Conservation (phyloP, 176 grass and related monocot genomes). For the Olyra latifolia region DNA sequence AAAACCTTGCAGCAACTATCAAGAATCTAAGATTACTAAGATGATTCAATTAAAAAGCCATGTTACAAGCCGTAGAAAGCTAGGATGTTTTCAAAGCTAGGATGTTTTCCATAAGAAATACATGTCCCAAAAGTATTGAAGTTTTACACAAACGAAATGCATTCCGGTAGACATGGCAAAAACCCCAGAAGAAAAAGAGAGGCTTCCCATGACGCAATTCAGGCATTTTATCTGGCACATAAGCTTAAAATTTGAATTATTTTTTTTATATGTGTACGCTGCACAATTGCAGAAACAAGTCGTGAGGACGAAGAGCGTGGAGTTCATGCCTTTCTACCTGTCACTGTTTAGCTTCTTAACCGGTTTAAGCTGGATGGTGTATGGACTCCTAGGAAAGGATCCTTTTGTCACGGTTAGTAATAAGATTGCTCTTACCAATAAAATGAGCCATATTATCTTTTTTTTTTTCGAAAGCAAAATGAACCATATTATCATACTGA, state of each 20-base stretch:
- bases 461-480: too few relatives aligned
- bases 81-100: not conserved
- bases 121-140: not conserved
- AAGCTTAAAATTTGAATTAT: not conserved
- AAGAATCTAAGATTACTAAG: not conserved
- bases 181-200: not conserved
- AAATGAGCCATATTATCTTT: not conserved
- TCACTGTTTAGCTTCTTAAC: conserved; percentile 74
- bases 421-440: not conserved
- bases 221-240: not conserved
- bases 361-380: conserved; percentile 58
- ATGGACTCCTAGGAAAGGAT: conserved; percentile 69
- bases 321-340: conserved; percentile 88
- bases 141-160: not conserved
- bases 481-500: conserved; percentile 11
- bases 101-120: not conserved
- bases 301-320: conserved; percentile 72
- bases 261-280: not conserved
- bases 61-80: not conserved
- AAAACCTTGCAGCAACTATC: not conserved
- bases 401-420: conserved; percentile 56
- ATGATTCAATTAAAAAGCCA: not conserved
- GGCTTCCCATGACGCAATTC: not conserved
- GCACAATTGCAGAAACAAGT: conserved; percentile 58
- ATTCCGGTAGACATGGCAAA: not conserved